phyloP scores from a whole-genome alignment of 116 monocot genomes.

The Dioscorea cayenensis region DNA sequence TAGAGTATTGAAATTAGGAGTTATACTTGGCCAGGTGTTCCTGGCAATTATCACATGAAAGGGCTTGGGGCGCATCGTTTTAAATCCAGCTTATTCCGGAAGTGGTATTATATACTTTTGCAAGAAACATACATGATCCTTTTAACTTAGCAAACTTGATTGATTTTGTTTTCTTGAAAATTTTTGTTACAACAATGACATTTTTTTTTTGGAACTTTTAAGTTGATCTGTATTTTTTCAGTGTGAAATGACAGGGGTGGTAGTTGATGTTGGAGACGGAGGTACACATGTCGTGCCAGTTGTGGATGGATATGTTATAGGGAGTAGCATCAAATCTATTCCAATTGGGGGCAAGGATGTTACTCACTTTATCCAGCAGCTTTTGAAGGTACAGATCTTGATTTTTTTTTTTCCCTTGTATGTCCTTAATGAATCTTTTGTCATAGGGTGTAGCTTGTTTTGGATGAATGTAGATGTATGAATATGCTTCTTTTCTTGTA shows the following conservation, averaged over 20 bases:
- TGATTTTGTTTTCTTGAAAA: no score
- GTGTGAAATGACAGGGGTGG: constrained; percentile 99
- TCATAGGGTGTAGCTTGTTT: background rate
- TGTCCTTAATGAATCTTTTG: background rate
- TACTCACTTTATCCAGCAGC: constrained; percentile 83
- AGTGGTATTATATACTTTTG: no score
- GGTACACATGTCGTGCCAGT: constrained; percentile 97
- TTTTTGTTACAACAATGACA: no score
- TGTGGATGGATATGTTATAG: constrained; percentile 98
- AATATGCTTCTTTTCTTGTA: no score
- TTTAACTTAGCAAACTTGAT: no score
- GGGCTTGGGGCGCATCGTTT: no score
- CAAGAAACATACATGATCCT: no score
- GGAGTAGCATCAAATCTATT: constrained; percentile 95
- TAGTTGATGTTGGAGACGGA: constrained; percentile 96
- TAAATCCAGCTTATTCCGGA: no score
- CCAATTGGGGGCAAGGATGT: constrained; percentile 95
- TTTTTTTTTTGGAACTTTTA: background rate
- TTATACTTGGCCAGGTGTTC: no score
- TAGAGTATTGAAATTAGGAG: no score
- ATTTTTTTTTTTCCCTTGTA: background rate
- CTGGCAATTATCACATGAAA: no score
- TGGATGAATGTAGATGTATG: no score
- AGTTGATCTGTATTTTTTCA: constrained; percentile 32
- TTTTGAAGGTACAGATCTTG: constrained; percentile 55